Evolutionary conservation across 306 rosid genomes (phyloP), one percentile per base, ranked within the genome.

Genomic region (Trifolium dubium): DNA sequence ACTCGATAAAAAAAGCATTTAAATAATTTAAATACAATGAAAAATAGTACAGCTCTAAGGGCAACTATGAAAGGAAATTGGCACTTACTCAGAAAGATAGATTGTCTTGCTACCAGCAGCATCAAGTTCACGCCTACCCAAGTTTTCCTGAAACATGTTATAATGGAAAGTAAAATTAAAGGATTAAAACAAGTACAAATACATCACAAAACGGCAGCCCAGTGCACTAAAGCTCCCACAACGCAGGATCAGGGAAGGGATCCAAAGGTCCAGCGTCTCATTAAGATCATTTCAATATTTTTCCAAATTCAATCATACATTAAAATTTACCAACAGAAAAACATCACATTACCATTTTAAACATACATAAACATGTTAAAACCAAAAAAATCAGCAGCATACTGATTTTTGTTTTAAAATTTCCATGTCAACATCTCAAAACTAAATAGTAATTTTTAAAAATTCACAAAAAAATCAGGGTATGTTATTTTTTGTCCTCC

Each of bases 31-130:
- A 29, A 68, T 29, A 43, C 37, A 69, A 64, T 19, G 68, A 43
- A 47, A 71, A 29, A 15, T 18, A 17, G 43, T 49, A 60, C 44
- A 69, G 29, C 61, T 35, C 18, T 37, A 43, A 58, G 37, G 28
- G 29, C 23, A 61, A 67, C 63, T 58, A 28, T 30, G 37, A 58
- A 71, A 54, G 53, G 69, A 53, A 77, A 75, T 30, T 7, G 49
- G 46, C 56, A 77, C 97, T 17, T 84, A 94, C 98, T 91, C 95
- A 15, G 98, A 89, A 79, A 91, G 92, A 76, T 87, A 88, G 31
- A 89, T 78, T 8, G 92, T 87, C 89, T 84, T 83, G 75, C 95
- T 89, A 65, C 84, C 97, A 62, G 92, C 94, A 59, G 92, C 91
- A 75, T 89, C 96, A 68, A 89, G 50, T 84, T 91, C 98, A 40